Evolutionary conservation across 257 asterid species (phyloP).

Genomic region (Gentiana straminea): DNA sequence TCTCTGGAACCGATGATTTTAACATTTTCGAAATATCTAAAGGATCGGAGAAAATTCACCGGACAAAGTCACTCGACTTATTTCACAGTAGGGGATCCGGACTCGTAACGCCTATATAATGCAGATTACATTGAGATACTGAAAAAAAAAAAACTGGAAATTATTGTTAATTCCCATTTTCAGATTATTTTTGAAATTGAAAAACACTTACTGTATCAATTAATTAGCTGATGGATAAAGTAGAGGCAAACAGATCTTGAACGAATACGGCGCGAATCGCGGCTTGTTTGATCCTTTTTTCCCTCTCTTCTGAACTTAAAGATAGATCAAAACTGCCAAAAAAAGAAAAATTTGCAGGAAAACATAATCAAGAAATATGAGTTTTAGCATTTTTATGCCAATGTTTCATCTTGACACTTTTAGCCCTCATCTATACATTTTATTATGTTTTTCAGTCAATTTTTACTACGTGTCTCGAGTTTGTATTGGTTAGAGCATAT

Average conservation of each 20-base stretch:
- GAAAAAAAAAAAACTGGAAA: background rate
- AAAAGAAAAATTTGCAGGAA: background rate
- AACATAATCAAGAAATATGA: background rate
- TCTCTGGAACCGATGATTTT: no score
- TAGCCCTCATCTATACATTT: no score
- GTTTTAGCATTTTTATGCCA: no score
- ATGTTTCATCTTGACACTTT: no score
- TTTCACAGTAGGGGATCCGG: no score
- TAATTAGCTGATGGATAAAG: conserved; percentile 39
- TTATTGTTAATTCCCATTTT: conserved; percentile 2
- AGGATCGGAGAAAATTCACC: no score
- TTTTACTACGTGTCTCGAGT: no score
- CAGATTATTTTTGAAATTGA: conserved; percentile 5
- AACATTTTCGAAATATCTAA: no score
- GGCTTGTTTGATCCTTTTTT: conserved; percentile 50
- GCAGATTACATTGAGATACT: conserved; percentile 7
- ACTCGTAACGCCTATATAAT: background rate
- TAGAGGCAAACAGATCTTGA: conserved; percentile 58
- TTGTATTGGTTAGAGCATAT: no score
- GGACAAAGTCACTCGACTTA: no score
- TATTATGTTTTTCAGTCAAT: no score
- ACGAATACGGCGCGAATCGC: conserved; percentile 61
- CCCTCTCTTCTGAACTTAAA: conserved; percentile 67
- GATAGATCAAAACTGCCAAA: conserved; percentile 54
- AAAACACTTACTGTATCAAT: conserved; percentile 23